Base-by-base conservation (phyloP, 2,329 filamentous ascomycete species). In the Penicillium capsulatum region DNA sequence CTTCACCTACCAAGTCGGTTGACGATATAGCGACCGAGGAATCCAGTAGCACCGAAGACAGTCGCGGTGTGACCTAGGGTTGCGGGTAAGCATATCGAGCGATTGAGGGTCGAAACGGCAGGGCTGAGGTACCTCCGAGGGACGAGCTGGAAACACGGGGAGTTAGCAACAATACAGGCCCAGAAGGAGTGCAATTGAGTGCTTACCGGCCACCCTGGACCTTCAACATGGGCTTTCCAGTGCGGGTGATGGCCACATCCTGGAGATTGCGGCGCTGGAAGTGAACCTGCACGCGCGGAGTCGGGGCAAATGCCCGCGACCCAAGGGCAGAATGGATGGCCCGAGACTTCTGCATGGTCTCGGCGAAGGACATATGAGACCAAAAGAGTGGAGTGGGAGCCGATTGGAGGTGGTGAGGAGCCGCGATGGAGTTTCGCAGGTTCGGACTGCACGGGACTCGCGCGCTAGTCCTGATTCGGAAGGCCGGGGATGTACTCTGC, bases 21-120 rank as follows among this genome's bases (percentile, higher is more conserved):
- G 63, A 98, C 92, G 63, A 98, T 94, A 68, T 98, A 98, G 64
- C 92, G 83, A 63, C 92, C 92, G 40, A 98, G 74, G 67, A 94
- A 91, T 51, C 92, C 92, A 47, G 90, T 96, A 61, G 92, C 92
- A 70, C 92, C 92, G 71, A 98, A 98, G 59, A 98, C 91, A 43
- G 92, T 98, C 47, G 86, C 91, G 48, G 90, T 96, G 71, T 97
- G 89, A 54, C 91, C 91, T 88, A 68, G 46, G 51, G 54, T 46
- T 36, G 37, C 44, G 30, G 34, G 45, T 61, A 63, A 56, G 60
- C 54, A 46, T 33, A 48, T 51, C 44, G 42, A 36, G 48, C 27
- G 28, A 36, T 31, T 33, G 36, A 38, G 43, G 48, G 42, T 40
- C 42, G 51, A 47, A 54, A 35, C 36, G 44, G 45, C 34, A 41